phyloP scores from a whole-genome alignment of 2,329 filamentous ascomycete genomes.

The Gnomoniopsis sp. region DNA sequence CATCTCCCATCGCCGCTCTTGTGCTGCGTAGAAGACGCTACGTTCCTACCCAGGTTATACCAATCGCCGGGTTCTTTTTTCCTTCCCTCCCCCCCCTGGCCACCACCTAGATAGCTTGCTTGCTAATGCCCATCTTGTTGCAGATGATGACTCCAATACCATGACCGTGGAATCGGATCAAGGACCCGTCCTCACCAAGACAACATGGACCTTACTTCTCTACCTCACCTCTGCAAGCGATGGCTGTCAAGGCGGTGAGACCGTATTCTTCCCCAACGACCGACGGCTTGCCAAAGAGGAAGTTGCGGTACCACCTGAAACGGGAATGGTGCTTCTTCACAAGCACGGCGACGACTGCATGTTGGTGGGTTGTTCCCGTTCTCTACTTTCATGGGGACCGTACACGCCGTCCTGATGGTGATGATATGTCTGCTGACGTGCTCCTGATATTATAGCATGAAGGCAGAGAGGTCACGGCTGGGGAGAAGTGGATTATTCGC shows the following conservation, averaged over 20 bases:
- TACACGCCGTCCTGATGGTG: not conserved
- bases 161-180: slow-evolving; percentile 53
- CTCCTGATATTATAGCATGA: slow-evolving; percentile 47
- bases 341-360: slow-evolving; percentile 87
- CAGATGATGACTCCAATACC: slow-evolving; percentile 84
- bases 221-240: slow-evolving; percentile 76
- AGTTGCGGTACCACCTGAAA: slow-evolving; percentile 70
- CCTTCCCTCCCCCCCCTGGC: too few relatives aligned
- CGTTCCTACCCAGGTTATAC: too few relatives aligned
- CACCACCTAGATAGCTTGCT: too few relatives aligned
- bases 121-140: not conserved
- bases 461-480: slow-evolving; percentile 59
- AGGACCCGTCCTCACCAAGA: slow-evolving; percentile 54
- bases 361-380: slow-evolving; percentile 48
- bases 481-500: slow-evolving; percentile 73
- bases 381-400: not conserved
- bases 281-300: slow-evolving; percentile 56
- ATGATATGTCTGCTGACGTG: not conserved
- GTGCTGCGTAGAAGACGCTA: too few relatives aligned
- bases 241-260: slow-evolving; percentile 81
- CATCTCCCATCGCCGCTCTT: too few relatives aligned
- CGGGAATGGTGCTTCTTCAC: slow-evolving; percentile 83
- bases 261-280: slow-evolving; percentile 81
- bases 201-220: slow-evolving; percentile 87
- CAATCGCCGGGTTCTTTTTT: too few relatives aligned